These are phyloP conservation scores for Fraxinus albicans DNA, from an alignment of 305 asterid species.

Conservation along the genomic window DNA sequence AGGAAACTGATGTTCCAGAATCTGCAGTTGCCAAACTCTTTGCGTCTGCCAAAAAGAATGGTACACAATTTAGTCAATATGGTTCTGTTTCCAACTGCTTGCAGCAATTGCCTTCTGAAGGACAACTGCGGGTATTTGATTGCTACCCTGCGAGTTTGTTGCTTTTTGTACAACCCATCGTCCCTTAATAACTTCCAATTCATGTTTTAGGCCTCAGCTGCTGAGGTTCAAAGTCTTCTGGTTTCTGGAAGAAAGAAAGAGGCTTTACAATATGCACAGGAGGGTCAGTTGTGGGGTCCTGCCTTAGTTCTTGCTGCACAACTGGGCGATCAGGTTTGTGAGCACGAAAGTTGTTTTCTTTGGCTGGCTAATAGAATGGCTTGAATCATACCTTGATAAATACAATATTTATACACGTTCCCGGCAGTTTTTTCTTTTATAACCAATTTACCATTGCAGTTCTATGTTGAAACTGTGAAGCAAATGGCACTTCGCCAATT, in stretches of 20 bases:
- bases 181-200: conserved; percentile 19
- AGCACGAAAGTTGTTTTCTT: neutral
- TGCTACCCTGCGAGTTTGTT: conserved; percentile 7
- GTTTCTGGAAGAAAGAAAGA: conserved; percentile 96
- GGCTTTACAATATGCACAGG: conserved; percentile 88
- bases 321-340: conserved; percentile 84
- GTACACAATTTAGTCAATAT: conserved; percentile 49
- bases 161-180: conserved; percentile 9
- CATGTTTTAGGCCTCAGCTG: conserved; percentile 68
- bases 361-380: conserved; percentile 16
- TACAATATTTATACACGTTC: neutral
- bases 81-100: conserved; percentile 65
- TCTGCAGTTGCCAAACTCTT: conserved; percentile 79
- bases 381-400: conserved; percentile 11
- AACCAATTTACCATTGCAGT: conserved; percentile 45
- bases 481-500: conserved; percentile 81
- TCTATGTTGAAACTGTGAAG: conserved; percentile 77
- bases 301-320: conserved; percentile 98
- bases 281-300: conserved; percentile 98
- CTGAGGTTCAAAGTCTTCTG: conserved; percentile 80
- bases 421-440: conserved; percentile 5
- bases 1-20: conserved; percentile 84
- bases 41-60: conserved; percentile 65
- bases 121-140: conserved; percentile 60
- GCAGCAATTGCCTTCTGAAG: conserved; percentile 87